Evolutionary conservation across 148 eudicot genomes (phyloP), one percentile per base, ranked within the genome.

Genomic region (Chenopodium quinoa): DNA sequence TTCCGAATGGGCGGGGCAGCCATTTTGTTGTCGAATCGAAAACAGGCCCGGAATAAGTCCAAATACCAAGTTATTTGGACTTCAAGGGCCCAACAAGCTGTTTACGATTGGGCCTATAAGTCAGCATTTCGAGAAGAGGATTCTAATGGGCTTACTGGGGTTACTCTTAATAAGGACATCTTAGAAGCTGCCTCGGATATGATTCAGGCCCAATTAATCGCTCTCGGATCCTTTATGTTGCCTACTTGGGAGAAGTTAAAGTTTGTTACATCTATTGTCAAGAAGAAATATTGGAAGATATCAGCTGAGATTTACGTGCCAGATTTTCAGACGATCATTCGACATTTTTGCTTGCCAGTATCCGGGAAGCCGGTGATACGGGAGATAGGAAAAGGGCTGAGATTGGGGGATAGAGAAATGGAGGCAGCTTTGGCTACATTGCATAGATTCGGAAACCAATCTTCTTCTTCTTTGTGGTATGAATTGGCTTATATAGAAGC

Each of bases 371-470:
- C 85, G 1, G 80, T 91, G 82, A 89, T 93, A 4, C 66, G 79
- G 56, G 91, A 90, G 80, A 89, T 92, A 29, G 97, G 90, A 34
- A 89, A 88, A 83, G 92, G 90, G 79, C 76, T 93, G 82, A 89
- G 81, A 89, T 87, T 93, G 9, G 88, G 84, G 20, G 97, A 93
- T 80, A 82, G 71, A 76, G 95, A 93, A 10, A 86, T 91, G 87
- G 96, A 93, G 85, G 77, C 96, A 37, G 94, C 94, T 14, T 50
- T 89, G 84, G 88, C 89, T 83, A 92, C 98, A 79, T 77, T 91
- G 75, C 98, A 93, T 73, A 89, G 96, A 84, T 92, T 93, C 85
- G 98, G 98, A 37, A 92, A 93, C 81, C 94, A 90, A 76, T 91
- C 96, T 60, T 91, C 94, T 17, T 92, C 94, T 22, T 93, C 98